Base-by-base conservation (phyloP, 2,329 filamentous ascomycete genomes). In the Pleomassaria siparia region DNA sequence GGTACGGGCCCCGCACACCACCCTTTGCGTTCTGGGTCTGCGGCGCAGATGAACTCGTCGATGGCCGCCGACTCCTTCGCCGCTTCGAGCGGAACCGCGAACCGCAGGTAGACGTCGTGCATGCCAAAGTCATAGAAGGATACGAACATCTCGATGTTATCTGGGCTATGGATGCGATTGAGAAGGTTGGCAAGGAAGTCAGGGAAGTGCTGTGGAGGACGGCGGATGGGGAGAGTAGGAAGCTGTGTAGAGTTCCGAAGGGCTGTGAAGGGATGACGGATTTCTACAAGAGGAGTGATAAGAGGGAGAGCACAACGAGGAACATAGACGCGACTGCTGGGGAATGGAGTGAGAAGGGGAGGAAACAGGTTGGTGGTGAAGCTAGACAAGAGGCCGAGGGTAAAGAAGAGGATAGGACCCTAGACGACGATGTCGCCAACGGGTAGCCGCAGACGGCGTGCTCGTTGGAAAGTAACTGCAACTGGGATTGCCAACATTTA, bases 81-180 rank as follows among this genome's bases (percentile, higher is more conserved):
- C 80, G 92, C 1, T 88, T 96, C 54, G 80, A 88, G 59, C 80
- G 81, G 33, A 88, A 87, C 0, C 78, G 88, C 21, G 92, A 97
- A 69, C 92, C 92, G 1, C 78, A 89, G 62, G 89, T 95, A 8
- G 76, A 80, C 30, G 74, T 96, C 4, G 88, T 96, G 4, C 88
- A 96, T 71, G 81, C 81, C 53, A 95, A 89, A 65, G 76, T 95
- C 18, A 87, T 96, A 35, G 84, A 89, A 2, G 89, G 87, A 39
- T 71, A 96, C 67, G 92, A 96, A 73, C 92, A 97, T 71, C 79
- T 97, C 4, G 92, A 96, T 72, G 89, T 96, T 1, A 84, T 97
- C 29, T 96, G 92, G 92, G 91, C 91, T 0, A 89, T 96, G 78
- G 91, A 96, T 63, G 84, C 85, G 0, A 83, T 91, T 13, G 85